phyloP scores from a whole-genome alignment of 768 basidiomycete species.

The Lactarius hengduanensis region DNA sequence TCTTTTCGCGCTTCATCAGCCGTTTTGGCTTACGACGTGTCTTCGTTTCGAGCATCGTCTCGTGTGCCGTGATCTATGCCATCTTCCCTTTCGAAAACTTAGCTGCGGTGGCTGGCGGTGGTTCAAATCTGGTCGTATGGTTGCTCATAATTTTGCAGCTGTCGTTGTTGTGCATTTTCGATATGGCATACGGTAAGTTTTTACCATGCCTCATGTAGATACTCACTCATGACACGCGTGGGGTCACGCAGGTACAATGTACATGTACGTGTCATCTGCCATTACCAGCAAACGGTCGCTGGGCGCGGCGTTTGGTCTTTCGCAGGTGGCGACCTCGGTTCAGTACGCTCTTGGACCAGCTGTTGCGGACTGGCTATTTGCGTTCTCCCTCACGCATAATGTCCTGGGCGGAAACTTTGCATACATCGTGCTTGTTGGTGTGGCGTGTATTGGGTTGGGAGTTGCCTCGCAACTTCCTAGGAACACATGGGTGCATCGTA shows the following conservation, averaged over 20 bases:
- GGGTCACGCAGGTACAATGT: constrained; percentile 51
- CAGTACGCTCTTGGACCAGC: constrained; percentile 53
- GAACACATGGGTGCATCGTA: not conserved
- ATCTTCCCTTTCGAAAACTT: constrained; percentile 33
- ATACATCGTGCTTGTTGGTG: not conserved
- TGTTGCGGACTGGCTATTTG: constrained; percentile 61
- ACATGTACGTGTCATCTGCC: constrained; percentile 64
- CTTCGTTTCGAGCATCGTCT: constrained; percentile 31
- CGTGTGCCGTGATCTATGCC: constrained; percentile 30
- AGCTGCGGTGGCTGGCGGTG: not conserved
- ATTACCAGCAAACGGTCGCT: constrained; percentile 62
- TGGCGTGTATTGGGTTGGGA: not conserved
- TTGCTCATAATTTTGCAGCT: not conserved
- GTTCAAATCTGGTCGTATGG: not conserved
- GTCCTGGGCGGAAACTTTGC: not conserved
- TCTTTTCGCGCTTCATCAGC: constrained; percentile 38
- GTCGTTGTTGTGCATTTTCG: not conserved
- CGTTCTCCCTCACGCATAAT: constrained; percentile 49
- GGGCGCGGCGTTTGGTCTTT: constrained; percentile 63
- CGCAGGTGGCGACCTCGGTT: constrained; percentile 39
- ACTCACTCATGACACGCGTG: constrained; percentile 23
- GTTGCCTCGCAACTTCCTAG: not conserved
- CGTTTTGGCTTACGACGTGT: constrained; percentile 39
- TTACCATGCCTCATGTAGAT: not conserved
- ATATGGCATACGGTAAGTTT: not conserved